Conservation (phyloP, 768 basidiomycete genomes). For the Cubamyces sp. region DNA sequence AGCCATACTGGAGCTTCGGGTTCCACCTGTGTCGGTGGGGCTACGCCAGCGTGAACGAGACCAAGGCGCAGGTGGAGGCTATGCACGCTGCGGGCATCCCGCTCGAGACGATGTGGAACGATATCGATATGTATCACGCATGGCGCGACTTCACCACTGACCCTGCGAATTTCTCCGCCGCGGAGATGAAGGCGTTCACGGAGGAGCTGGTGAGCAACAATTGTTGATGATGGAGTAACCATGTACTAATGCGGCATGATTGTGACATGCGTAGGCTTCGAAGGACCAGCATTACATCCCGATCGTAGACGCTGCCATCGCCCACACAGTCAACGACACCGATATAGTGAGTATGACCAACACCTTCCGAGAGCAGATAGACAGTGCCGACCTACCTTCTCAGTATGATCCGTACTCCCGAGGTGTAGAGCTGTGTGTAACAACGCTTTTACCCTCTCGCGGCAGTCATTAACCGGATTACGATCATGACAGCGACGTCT, state of each 20-base stretch:
- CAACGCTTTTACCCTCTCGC: background rate
- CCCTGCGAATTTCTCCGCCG: conserved; percentile 60
- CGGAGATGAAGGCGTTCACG: conserved; percentile 58
- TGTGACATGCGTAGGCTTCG: conserved; percentile 37
- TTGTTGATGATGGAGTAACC: background rate
- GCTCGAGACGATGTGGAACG: conserved; percentile 82
- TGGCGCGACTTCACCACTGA: conserved; percentile 71
- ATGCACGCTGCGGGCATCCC: conserved; percentile 77
- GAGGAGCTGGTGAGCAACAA: conserved; percentile 51
- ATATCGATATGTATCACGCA: conserved; percentile 76
- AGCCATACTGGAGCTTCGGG: conserved; percentile 76
- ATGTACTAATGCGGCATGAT: background rate
- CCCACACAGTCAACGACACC: conserved; percentile 56
- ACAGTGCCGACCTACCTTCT: background rate
- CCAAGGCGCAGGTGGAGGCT: conserved; percentile 52
- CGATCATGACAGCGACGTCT: conserved; percentile 51
- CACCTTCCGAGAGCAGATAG: too few relatives aligned
- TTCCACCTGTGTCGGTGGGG: conserved; percentile 75
- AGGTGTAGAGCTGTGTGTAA: conserved; percentile 58
- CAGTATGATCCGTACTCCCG: conserved; percentile 70
- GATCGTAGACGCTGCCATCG: conserved; percentile 68
- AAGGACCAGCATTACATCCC: conserved; percentile 66
- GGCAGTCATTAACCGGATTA: background rate
- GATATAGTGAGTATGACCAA: conserved; percentile 53
- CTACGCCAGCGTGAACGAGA: conserved; percentile 56